Conservation (phyloP, 345 rosid species). For the Syzygium aromaticum region DNA sequence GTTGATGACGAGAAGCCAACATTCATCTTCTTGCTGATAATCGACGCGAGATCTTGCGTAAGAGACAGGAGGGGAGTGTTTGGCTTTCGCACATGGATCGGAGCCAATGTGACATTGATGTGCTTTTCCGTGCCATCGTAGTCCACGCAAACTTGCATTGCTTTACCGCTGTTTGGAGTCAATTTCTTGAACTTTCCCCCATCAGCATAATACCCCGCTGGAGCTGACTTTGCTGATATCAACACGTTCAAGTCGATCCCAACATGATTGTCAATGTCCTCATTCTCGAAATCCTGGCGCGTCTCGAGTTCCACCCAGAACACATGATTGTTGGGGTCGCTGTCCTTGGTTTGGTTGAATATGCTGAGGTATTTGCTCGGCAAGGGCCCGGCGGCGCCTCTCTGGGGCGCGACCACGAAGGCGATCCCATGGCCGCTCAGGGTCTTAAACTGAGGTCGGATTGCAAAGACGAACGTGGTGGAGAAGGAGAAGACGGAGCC, state of each 20-base stretch:
- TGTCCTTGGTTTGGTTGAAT: slow-evolving; percentile 25
- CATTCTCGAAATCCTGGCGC: slow-evolving; percentile 12
- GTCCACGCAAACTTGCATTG: slow-evolving; percentile 51
- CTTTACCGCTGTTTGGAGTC: slow-evolving; percentile 21
- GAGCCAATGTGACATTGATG: slow-evolving; percentile 37
- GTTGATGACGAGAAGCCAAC: slow-evolving; percentile 80
- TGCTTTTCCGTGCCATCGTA: slow-evolving; percentile 20
- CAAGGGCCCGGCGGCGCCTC: slow-evolving; percentile 21
- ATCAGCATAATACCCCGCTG: slow-evolving; percentile 21
- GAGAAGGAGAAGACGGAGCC: slow-evolving; percentile 33
- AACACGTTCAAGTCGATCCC: slow-evolving; percentile 44
- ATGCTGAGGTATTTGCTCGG: slow-evolving; percentile 35
- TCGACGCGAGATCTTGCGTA: slow-evolving; percentile 21
- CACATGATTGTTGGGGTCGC: slow-evolving; percentile 30
- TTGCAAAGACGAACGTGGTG: slow-evolving; percentile 50
- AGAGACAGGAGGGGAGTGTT: slow-evolving; percentile 29
- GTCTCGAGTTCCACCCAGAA: slow-evolving; percentile 54
- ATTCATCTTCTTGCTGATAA: slow-evolving; percentile 25
- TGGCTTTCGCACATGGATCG: slow-evolving; percentile 29
- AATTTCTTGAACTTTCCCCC: neutral
- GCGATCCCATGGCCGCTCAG: slow-evolving; percentile 44
- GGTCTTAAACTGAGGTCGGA: slow-evolving; percentile 7
- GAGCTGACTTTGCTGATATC: slow-evolving; percentile 12
- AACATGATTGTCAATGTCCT: slow-evolving; percentile 39
- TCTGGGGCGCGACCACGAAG: slow-evolving; percentile 43